Percentiles rank a stretch among this genome's conserved stretches.
Evolutionary conservation across 23 red algal species (phyloP).

Genomic region (Agarophyton chilense): DNA sequence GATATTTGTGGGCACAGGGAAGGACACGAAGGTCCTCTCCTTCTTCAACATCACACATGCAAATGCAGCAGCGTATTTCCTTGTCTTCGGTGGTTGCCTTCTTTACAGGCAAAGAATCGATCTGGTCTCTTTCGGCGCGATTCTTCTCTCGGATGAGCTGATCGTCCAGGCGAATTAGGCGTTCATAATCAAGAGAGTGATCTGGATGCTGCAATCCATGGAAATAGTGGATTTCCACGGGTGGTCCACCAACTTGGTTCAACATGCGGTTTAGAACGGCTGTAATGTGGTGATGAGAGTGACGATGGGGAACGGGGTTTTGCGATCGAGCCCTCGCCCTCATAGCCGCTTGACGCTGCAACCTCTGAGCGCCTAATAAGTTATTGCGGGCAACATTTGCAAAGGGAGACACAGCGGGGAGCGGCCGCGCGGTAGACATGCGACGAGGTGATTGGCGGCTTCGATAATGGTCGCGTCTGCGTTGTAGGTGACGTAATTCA

Average conservation of each 20-base stretch:
- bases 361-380: not conserved
- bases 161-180: constrained; percentile 46
- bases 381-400: not conserved
- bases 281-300: not conserved
- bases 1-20: constrained; percentile 47
- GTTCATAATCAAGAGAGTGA: constrained; percentile 50
- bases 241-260: not conserved
- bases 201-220: constrained; percentile 10
- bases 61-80: constrained; percentile 64
- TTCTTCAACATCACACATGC: constrained; percentile 65
- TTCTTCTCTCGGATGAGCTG: constrained; percentile 61
- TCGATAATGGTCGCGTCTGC: not conserved
- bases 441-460: not conserved
- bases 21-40: constrained; percentile 49
- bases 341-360: not conserved
- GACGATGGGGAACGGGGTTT: not conserved
- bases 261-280: constrained; percentile 1
- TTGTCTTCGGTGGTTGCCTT: constrained; percentile 49
- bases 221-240: constrained; percentile 14
- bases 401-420: not conserved
- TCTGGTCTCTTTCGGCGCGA: constrained; percentile 46
- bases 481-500: not conserved
- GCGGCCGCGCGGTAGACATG: not conserved
- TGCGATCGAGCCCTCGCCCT: not conserved
- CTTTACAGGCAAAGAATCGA: constrained; percentile 34